Conservation (phyloP, 1,284 basidiomycete species). For the Psilocybe mexicana region DNA sequence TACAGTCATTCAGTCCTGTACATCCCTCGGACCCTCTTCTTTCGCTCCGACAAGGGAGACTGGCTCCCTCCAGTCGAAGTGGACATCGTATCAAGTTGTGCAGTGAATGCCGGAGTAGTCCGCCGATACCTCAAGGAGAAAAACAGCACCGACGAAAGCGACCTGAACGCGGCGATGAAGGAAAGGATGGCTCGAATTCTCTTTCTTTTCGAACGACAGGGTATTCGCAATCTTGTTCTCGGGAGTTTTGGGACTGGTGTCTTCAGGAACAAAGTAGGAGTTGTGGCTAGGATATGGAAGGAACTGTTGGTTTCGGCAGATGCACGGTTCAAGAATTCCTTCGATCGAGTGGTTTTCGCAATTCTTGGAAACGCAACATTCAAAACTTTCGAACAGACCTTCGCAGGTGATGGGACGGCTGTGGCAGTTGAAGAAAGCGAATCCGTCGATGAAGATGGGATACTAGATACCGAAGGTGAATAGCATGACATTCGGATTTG, state of each 20-base stretch:
- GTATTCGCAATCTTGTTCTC: conserved; percentile 58
- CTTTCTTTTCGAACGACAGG: conserved; percentile 58
- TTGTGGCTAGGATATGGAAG: conserved; percentile 61
- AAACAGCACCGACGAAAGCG: conserved; percentile 43
- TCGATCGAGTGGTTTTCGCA: conserved; percentile 64
- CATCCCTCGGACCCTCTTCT: conserved; percentile 54
- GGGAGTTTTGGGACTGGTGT: conserved; percentile 77
- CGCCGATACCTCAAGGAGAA: conserved; percentile 34
- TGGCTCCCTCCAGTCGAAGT: conserved; percentile 55
- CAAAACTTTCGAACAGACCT: conserved; percentile 21
- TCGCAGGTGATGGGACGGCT: neutral
- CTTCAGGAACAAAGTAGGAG: conserved; percentile 59
- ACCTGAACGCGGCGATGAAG: conserved; percentile 57
- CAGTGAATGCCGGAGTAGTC: conserved; percentile 67
- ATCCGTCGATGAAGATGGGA: neutral
- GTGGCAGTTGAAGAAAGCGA: neutral
- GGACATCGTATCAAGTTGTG: conserved; percentile 65
- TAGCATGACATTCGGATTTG: neutral
- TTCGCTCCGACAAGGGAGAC: conserved; percentile 56
- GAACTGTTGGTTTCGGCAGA: conserved; percentile 48
- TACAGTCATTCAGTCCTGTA: conserved; percentile 71
- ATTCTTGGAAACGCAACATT: conserved; percentile 45
- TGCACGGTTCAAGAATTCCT: conserved; percentile 54
- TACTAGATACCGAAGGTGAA: neutral
- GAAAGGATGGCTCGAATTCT: conserved; percentile 69